A percentile compares a stretch with the other conserved stretches of the same genome.
phyloP scores from a whole-genome alignment of 306 rosid species.

The Castanea mollissima region DNA sequence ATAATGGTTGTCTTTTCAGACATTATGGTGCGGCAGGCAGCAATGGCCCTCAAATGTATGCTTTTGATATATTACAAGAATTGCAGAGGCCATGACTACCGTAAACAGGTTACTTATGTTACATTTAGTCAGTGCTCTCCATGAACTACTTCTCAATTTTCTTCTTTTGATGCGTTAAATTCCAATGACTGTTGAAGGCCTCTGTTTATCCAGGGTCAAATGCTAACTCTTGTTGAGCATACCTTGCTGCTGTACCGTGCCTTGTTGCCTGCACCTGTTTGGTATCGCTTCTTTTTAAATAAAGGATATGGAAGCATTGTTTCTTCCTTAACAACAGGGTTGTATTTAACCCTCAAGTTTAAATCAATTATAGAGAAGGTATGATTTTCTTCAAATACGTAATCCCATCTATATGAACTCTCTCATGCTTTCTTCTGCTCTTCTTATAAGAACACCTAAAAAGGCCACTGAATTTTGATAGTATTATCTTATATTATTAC shows the following conservation, averaged over 20 bases:
- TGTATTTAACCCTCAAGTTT: conserved; percentile 92
- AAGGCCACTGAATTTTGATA: not conserved
- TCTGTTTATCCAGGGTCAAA: conserved; percentile 68
- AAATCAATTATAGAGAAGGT: conserved; percentile 97
- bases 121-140: not conserved
- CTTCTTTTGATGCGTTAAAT: conserved; percentile 1
- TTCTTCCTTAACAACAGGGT: conserved; percentile 87
- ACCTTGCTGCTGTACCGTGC: conserved; percentile 87
- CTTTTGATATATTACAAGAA: conserved; percentile 85
- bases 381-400: conserved; percentile 9
- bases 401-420: not conserved
- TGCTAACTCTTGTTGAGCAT: conserved; percentile 87
- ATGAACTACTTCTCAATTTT: not conserved
- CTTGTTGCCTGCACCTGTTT: conserved; percentile 88
- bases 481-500: not conserved
- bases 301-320: conserved; percentile 95
- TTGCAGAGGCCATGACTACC: conserved; percentile 82
- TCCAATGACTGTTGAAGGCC: conserved; percentile 27
- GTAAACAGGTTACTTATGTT: conserved; percentile 60
- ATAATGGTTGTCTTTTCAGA: conserved; percentile 45
- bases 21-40: conserved; percentile 89
- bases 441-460: not conserved
- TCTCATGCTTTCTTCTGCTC: not conserved
- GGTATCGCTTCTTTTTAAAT: conserved; percentile 97
- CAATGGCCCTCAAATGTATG: conserved; percentile 76